Evolutionary conservation across 2,329 filamentous ascomycete genomes (phyloP).

Genomic region (Fusarium transvaalense): DNA sequence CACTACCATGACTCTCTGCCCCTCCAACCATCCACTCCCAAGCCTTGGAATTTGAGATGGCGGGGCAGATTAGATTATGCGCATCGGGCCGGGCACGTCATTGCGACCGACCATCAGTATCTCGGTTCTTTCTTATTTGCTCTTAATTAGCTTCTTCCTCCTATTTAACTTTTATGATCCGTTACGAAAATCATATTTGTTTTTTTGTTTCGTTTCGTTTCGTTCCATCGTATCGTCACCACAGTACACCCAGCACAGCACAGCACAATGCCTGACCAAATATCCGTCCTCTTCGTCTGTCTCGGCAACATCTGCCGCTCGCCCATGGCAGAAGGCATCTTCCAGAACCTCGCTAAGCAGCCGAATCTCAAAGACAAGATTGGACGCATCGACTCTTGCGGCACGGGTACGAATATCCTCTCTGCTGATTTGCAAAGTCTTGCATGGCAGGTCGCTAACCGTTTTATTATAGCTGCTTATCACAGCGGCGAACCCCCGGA

Average conservation of each 20-base stretch:
- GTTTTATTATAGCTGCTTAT: slow-evolving; percentile 73
- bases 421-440: background rate
- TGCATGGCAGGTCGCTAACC: slow-evolving; percentile 14
- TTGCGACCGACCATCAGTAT: slow-evolving; percentile 40
- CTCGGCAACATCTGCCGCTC: slow-evolving; percentile 96
- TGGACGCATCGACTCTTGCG: slow-evolving; percentile 83
- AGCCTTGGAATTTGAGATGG: slow-evolving; percentile 41
- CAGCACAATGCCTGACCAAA: slow-evolving; percentile 54
- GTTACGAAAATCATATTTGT: background rate
- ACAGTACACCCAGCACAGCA: slow-evolving; percentile 13
- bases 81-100: slow-evolving; percentile 47
- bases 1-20: slow-evolving; percentile 7
- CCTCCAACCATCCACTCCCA: slow-evolving; percentile 39
- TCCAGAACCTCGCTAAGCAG: slow-evolving; percentile 76
- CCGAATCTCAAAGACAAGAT: slow-evolving; percentile 71
- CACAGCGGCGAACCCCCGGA: slow-evolving; percentile 84
- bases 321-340: slow-evolving; percentile 96
- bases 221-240: background rate
- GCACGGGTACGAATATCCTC: slow-evolving; percentile 69
- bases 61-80: slow-evolving; percentile 45
- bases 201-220: slow-evolving; percentile 2
- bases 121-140: slow-evolving; percentile 30
- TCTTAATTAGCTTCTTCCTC: background rate
- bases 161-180: slow-evolving; percentile 8
- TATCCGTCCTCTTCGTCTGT: slow-evolving; percentile 93